Evolutionary conservation across 257 asterid species (phyloP), one percentile per base, ranked within the genome.

Genomic region (Solanum corneliomulleri): DNA sequence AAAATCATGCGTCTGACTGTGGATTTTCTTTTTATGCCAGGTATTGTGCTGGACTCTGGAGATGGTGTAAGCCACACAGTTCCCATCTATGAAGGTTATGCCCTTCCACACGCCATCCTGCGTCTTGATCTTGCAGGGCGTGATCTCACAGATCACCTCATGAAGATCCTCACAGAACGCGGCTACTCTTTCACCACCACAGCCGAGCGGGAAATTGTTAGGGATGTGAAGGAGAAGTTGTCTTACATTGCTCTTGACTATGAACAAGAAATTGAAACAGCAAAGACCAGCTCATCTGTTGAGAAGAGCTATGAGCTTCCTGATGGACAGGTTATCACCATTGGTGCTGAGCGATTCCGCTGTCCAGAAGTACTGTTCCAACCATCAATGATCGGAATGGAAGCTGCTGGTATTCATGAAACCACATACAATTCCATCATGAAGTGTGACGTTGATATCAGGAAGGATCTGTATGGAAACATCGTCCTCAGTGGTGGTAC

Each of bases 301-400:
- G 91, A 90, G 78, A 90, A 90, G 88, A 88, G 85, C 86, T 88
- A 88, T 11, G 90, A 88, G 85, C 86, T 88, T 71, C 88, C 90
- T 27, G 89, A 87, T 52, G 89, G 89, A 29, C 89, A 87, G 71
- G 89, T 87, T 29, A 87, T 87, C 87, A 88, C 91, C 47, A 90
- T 90, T 31, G 92, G 90, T 15, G 89, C 89, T 5, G 92, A 90
- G 86, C 84, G 92, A n/a, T 90, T 90, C 92, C 89, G 90, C 11
- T 90, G 92, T 82, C 92, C 92, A 4, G 92, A 90, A 84, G 92
- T 90, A 68, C 90, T 90, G 49, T 90, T 90, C 88, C 92, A 88
- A 86, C 92, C 92, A 56, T 88, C 90, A 25, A 90, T 90, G 89
- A 88, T 90, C 33, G 92, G 92, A 21, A 90, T 90, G 91, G 91